Evolutionary conservation across 192 early-diverging fungal genomes (phyloP).

Genomic region (Umbelopsis vinacea): DNA sequence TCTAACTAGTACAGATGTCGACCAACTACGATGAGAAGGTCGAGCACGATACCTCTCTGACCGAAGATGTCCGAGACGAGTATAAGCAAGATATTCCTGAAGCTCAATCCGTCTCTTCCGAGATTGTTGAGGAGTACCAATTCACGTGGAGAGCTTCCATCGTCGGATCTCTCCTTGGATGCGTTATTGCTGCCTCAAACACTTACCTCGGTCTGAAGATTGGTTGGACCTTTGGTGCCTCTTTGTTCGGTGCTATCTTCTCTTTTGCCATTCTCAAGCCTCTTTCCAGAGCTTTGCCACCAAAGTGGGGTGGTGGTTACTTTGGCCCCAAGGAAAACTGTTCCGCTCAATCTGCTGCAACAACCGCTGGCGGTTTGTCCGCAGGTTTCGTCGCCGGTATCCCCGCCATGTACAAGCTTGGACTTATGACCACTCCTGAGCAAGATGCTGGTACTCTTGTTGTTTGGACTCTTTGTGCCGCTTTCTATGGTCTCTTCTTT

Average conservation of each 20-base stretch:
- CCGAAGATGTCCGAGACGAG: not conserved
- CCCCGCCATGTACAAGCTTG: constrained; percentile 71
- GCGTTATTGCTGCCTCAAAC: constrained; percentile 70
- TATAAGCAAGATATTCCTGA: constrained; percentile 14
- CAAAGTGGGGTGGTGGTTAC: constrained; percentile 48
- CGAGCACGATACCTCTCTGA: not conserved
- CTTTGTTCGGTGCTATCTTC: constrained; percentile 60
- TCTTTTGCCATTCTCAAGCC: constrained; percentile 65
- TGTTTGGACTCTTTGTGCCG: constrained; percentile 58
- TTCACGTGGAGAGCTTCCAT: constrained; percentile 60
- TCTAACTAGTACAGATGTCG: not conserved
- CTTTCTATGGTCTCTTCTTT: constrained; percentile 77
- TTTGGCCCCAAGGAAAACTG: constrained; percentile 75
- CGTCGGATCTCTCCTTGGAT: constrained; percentile 64
- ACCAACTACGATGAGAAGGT: constrained; percentile 17
- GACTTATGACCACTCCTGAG: constrained; percentile 52
- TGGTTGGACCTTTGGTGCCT: constrained; percentile 61
- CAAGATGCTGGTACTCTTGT: constrained; percentile 57
- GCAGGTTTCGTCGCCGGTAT: constrained; percentile 67
- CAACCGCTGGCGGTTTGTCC: constrained; percentile 68
- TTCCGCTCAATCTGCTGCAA: constrained; percentile 71
- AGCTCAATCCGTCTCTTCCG: not conserved
- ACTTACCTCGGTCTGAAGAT: constrained; percentile 72
- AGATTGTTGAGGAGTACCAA: constrained; percentile 32
- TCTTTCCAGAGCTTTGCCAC: constrained; percentile 43